Evolutionary conservation across 805 yeast genomes (phyloP).

Genomic region (Yamadazyma phyllophila): DNA sequence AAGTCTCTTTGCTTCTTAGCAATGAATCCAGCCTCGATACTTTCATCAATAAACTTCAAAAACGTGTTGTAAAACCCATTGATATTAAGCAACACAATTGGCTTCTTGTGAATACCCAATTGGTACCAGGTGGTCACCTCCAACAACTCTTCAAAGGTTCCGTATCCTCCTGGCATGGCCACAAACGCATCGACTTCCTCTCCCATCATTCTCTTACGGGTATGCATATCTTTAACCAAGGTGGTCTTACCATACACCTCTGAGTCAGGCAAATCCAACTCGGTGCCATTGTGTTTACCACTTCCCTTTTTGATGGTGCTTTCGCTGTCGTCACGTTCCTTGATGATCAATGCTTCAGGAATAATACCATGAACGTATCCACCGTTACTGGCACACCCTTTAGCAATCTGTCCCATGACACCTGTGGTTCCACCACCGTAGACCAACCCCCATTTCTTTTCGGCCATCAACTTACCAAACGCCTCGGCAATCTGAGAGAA

Average conservation of each 20-base stretch:
- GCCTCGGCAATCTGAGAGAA: conserved; percentile 54
- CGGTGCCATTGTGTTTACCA: conserved; percentile 47
- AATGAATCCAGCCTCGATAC: conserved; percentile 67
- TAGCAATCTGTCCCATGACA: conserved; percentile 75
- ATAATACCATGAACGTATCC: conserved; percentile 83
- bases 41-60: conserved; percentile 55
- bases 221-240: conserved; percentile 84
- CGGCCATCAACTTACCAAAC: conserved; percentile 59
- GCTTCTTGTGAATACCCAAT: conserved; percentile 79
- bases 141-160: conserved; percentile 85
- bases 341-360: conserved; percentile 75
- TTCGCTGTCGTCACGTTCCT: conserved; percentile 53
- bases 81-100: conserved; percentile 73
- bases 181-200: conserved; percentile 82
- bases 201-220: conserved; percentile 84
- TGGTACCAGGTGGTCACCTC: conserved; percentile 92
- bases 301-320: too few relatives aligned
- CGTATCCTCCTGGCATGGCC: conserved; percentile 91
- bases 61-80: conserved; percentile 79
- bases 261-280: conserved; percentile 62
- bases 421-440: conserved; percentile 93
- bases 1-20: conserved; percentile 64
- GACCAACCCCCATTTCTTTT: conserved; percentile 67
- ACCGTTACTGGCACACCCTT: conserved; percentile 52
- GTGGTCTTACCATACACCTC: conserved; percentile 72